These are phyloP conservation scores for Setaria italica DNA, from an alignment of 202 grass and related monocot species.

Conservation along the genomic window DNA sequence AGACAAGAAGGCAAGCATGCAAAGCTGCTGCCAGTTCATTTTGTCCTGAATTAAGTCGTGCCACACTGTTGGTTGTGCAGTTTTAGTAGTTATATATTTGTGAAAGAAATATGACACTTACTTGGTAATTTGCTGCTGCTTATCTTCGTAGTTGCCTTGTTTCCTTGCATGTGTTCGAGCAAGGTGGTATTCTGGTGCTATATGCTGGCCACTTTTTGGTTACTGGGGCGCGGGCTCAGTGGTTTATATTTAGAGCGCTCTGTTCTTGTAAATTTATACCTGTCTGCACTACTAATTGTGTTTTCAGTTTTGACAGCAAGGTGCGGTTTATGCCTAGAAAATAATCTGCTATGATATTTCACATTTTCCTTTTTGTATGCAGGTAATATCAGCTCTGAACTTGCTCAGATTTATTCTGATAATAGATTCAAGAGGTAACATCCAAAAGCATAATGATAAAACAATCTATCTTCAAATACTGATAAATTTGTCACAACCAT, in stretches of 20 bases:
- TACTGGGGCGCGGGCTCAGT: neutral
- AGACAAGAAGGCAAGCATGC: neutral
- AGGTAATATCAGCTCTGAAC: conserved; percentile 95
- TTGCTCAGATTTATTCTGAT: conserved; percentile 85
- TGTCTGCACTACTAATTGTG: conserved; percentile 12
- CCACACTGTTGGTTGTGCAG: neutral
- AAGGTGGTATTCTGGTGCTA: conserved; percentile 3
- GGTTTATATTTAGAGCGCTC: neutral
- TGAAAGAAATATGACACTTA: neutral
- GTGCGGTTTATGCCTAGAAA: conserved; percentile 23
- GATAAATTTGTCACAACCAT: neutral
- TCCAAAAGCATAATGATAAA: neutral
- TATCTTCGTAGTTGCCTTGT: neutral
- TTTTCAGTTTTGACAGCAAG: conserved; percentile 7
- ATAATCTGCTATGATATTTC: conserved; percentile 18
- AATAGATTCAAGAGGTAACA: conserved; percentile 81
- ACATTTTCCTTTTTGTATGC: conserved; percentile 39
- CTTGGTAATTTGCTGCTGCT: neutral
- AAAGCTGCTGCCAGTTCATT: neutral
- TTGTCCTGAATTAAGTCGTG: neutral
- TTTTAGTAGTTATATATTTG: neutral
- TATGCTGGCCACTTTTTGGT: neutral
- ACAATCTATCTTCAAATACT: conserved; percentile 11
- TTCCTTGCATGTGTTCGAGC: neutral
- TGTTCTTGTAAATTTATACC: conserved; percentile 15